Conservation (phyloP, 2,329 filamentous ascomycete species). For the Clarireedia homoeocarpa region DNA sequence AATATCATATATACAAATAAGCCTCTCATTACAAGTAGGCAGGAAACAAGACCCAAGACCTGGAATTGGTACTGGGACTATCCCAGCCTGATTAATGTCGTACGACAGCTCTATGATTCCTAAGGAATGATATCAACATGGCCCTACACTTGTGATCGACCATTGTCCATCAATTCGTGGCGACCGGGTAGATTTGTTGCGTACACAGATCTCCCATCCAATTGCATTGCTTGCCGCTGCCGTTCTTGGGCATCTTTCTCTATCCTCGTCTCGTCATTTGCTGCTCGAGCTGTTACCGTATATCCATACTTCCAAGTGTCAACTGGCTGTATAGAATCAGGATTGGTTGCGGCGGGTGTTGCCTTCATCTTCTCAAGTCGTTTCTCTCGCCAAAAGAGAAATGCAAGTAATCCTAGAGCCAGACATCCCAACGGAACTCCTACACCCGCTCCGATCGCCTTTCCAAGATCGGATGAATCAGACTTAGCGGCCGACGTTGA, state of each 20-base stretch:
- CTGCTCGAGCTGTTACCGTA: not conserved
- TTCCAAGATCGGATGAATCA: not conserved
- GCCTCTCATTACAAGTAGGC: no score
- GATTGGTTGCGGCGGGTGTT: not conserved
- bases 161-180: not conserved
- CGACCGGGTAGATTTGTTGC: not conserved
- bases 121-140: not conserved
- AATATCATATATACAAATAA: no score
- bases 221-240: not conserved
- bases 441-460: not conserved
- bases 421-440: not conserved
- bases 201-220: not conserved
- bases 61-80: not conserved
- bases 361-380: not conserved
- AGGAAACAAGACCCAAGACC: no score
- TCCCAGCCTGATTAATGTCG: not conserved
- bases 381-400: not conserved
- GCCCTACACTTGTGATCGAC: not conserved
- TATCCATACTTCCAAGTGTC: not conserved
- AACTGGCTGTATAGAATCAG: not conserved
- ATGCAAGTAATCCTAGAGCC: not conserved
- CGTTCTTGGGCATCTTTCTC: not conserved
- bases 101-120: not conserved
- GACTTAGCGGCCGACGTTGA: not conserved
- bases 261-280: not conserved